Percentiles rank a stretch among this genome's conserved stretches.
These are phyloP conservation scores for Rubia tinctorum DNA, from an alignment of 305 asterid genomes.

Conservation along the genomic window DNA sequence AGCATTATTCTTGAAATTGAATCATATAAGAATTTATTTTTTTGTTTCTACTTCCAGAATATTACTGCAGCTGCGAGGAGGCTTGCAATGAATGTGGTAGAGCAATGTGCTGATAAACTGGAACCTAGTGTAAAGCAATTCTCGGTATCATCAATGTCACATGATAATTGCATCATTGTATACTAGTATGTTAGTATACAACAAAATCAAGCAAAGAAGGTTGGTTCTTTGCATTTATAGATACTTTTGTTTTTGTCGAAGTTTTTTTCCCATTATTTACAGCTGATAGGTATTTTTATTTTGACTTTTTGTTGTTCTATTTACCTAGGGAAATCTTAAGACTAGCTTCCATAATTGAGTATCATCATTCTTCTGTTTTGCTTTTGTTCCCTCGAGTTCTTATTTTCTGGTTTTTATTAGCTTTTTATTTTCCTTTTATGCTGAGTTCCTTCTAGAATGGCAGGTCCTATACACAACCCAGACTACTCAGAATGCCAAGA, in stretches of 20 bases:
- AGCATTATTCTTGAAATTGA: constrained; percentile 9
- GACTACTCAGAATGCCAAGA: constrained; percentile 77
- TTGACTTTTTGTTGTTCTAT: constrained; percentile 1
- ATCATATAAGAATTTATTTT: constrained; percentile 16
- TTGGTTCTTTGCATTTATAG: constrained; percentile 21
- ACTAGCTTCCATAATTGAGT: neutral
- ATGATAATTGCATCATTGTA: too few species aligned
- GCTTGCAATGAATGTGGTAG: constrained; percentile 84
- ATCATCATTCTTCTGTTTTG: constrained; percentile 1
- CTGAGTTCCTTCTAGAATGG: constrained; percentile 51
- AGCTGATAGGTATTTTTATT: neutral
- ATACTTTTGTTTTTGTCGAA: neutral
- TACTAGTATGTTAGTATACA: constrained; percentile 40
- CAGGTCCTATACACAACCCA: constrained; percentile 86
- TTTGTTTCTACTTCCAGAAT: constrained; percentile 48
- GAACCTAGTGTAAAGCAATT: constrained; percentile 87
- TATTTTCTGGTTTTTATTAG: constrained; percentile 2
- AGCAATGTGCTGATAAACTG: constrained; percentile 77
- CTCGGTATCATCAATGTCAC: constrained; percentile 82
- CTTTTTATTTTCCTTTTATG: neutral
- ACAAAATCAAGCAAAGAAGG: constrained; percentile 47
- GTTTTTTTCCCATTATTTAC: neutral
- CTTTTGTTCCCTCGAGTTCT: constrained; percentile 10
- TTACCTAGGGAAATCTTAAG: neutral
- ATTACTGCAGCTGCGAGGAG: constrained; percentile 64